Conservation (phyloP, 129 eudicot genomes). For the Escallonia herrerae region DNA sequence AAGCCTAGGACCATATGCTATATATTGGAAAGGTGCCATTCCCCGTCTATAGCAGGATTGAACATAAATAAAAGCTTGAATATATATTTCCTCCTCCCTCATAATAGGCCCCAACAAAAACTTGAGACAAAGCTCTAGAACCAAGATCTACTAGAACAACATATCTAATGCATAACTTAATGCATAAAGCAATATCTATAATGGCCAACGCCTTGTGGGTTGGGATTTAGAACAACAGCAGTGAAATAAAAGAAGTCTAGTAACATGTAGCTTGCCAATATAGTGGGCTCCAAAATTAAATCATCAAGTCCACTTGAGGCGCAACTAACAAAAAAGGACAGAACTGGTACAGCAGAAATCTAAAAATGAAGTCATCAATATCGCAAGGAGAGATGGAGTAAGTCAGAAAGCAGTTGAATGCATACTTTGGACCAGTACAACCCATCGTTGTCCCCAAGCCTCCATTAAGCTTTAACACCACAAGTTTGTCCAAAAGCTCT, state of each 20-base stretch:
- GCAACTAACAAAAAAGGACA: not conserved
- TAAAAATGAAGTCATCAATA: no score
- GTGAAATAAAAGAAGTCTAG: no score
- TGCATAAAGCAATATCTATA: no score
- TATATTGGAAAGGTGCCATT: no score
- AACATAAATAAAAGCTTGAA: no score
- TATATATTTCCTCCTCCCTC: no score
- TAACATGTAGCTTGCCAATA: no score
- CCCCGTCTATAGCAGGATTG: no score
- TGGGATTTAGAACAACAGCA: no score
- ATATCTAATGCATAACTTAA: not conserved
- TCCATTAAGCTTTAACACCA: constrained; percentile 98
- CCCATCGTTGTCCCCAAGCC: constrained; percentile 99
- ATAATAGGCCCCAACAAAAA: not conserved
- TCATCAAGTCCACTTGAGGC: no score
- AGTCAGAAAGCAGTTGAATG: not conserved
- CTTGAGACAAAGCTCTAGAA: not conserved
- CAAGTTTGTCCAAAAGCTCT: constrained; percentile 89
- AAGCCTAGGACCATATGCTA: not conserved
- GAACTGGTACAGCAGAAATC: not conserved
- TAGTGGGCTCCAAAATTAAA: no score
- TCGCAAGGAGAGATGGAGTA: not conserved
- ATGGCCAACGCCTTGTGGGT: no score
- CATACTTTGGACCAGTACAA: constrained; percentile 99
- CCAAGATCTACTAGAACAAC: not conserved